Conservation (phyloP, 164 flowering plant species). For the Piper longum region DNA sequence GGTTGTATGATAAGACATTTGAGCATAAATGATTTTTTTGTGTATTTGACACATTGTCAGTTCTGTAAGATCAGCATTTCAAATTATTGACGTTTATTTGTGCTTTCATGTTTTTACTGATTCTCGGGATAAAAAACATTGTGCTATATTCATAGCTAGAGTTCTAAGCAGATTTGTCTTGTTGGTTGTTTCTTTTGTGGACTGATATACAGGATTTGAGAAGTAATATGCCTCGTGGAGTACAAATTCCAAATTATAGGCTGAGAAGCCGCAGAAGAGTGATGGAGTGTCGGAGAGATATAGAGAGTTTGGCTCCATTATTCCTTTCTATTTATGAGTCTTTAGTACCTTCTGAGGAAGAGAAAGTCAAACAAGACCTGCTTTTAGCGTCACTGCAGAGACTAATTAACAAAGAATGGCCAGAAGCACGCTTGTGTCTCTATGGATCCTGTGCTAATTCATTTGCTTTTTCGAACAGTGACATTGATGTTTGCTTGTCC, state of each 20-base stretch:
- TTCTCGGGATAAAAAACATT: too few species aligned
- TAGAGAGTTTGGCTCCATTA: conserved; percentile 32
- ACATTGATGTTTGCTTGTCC: conserved; percentile 89
- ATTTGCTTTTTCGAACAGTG: conserved; percentile 88
- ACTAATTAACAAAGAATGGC: conserved; percentile 81
- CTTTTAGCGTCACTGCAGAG: conserved; percentile 50
- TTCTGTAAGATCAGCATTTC: too few species aligned
- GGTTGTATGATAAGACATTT: too few species aligned
- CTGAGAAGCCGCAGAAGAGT: conserved; percentile 37
- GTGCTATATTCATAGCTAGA: not conserved
- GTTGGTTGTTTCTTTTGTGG: not conserved
- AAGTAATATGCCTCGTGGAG: conserved; percentile 44
- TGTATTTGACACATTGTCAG: too few species aligned
- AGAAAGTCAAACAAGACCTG: conserved; percentile 73
- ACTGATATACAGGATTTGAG: conserved; percentile 40
- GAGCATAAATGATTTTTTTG: too few species aligned
- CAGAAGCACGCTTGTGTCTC: conserved; percentile 56
- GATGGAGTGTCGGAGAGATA: conserved; percentile 50
- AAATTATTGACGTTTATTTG: too few species aligned
- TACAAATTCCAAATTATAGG: conserved; percentile 34
- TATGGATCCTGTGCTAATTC: conserved; percentile 98
- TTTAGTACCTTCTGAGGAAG: conserved; percentile 82
- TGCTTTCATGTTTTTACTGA: too few species aligned
- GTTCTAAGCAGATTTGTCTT: not conserved
- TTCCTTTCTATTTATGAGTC: conserved; percentile 62